phyloP scores from a whole-genome alignment of 768 basidiomycete genomes.

The Omphalotus guepiniiformis region DNA sequence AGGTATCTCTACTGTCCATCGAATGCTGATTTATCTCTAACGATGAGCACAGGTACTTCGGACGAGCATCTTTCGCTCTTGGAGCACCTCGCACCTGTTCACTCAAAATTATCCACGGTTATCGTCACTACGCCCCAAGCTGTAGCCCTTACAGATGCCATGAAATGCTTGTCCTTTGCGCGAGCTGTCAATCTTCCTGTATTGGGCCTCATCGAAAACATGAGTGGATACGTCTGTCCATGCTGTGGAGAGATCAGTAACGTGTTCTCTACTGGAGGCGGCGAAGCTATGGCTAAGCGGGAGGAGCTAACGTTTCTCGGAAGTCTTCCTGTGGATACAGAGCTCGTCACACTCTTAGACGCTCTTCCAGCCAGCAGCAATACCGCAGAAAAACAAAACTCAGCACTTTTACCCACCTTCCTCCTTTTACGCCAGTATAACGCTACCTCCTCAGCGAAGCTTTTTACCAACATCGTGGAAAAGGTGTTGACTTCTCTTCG shows the following conservation, averaged over 20 bases:
- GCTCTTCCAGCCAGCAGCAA: slow-evolving; percentile 39
- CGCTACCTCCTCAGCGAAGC: slow-evolving; percentile 60
- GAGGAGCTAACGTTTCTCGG: slow-evolving; percentile 80
- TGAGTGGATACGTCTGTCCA: slow-evolving; percentile 97
- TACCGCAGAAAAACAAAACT: slow-evolving; percentile 10
- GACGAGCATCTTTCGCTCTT: slow-evolving; percentile 97
- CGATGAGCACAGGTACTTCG: slow-evolving; percentile 72
- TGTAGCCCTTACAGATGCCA: slow-evolving; percentile 89
- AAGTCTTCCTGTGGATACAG: slow-evolving; percentile 88
- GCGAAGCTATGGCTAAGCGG: slow-evolving; percentile 77
- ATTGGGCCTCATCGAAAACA: slow-evolving; percentile 93
- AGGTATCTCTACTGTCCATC: slow-evolving; percentile 42
- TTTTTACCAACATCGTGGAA: slow-evolving; percentile 60
- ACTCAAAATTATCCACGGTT: slow-evolving; percentile 72
- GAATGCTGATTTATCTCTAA: slow-evolving; percentile 10
- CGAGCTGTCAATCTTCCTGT: slow-evolving; percentile 83
- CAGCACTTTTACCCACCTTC: slow-evolving; percentile 26
- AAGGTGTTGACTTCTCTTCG: neutral
- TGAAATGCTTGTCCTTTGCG: slow-evolving; percentile 96
- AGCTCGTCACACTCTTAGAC: slow-evolving; percentile 83
- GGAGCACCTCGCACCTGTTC: slow-evolving; percentile 87
- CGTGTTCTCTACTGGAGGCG: slow-evolving; percentile 92
- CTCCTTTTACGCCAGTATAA: slow-evolving; percentile 58
- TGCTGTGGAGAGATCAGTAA: slow-evolving; percentile 95
- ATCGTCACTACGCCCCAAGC: slow-evolving; percentile 98